phyloP scores from a whole-genome alignment of 192 early-diverging fungal genomes.

The Backusella macrospora region DNA sequence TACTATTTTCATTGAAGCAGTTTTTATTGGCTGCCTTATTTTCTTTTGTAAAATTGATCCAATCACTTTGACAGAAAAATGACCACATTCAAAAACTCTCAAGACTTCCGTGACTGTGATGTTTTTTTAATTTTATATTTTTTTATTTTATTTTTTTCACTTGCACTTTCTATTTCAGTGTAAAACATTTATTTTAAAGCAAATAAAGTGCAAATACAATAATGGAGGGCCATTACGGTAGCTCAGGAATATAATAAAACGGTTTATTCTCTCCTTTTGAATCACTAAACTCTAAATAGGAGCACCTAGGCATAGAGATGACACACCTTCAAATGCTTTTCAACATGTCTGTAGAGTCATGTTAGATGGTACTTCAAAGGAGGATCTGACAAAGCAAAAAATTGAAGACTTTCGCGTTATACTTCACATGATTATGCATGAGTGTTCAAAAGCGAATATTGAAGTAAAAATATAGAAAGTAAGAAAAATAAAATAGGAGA shows the following conservation, averaged over 20 bases:
- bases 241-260: slow-evolving; percentile 15
- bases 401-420: slow-evolving; percentile 34
- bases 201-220: neutral
- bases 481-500: neutral
- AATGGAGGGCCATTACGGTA: slow-evolving; percentile 13
- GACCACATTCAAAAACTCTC: too few relatives aligned
- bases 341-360: slow-evolving; percentile 6
- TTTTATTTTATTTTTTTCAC: neutral
- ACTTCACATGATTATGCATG: slow-evolving; percentile 51
- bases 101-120: too few relatives aligned
- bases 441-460: slow-evolving; percentile 59
- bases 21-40: too few relatives aligned
- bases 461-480: slow-evolving; percentile 40
- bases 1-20: too few relatives aligned
- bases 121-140: too few relatives aligned
- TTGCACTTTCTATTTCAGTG: too few relatives aligned
- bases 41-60: too few relatives aligned
- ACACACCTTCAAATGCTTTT: slow-evolving; percentile 2
- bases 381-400: slow-evolving; percentile 22
- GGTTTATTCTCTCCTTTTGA: slow-evolving; percentile 1
- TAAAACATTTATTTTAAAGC: neutral
- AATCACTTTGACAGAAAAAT: too few relatives aligned
- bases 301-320: slow-evolving; percentile 9
- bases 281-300: slow-evolving; percentile 14
- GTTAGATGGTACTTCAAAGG: slow-evolving; percentile 22